Base-by-base conservation (phyloP, 83 land plant genomes). In the Isoetes engelmannii region DNA sequence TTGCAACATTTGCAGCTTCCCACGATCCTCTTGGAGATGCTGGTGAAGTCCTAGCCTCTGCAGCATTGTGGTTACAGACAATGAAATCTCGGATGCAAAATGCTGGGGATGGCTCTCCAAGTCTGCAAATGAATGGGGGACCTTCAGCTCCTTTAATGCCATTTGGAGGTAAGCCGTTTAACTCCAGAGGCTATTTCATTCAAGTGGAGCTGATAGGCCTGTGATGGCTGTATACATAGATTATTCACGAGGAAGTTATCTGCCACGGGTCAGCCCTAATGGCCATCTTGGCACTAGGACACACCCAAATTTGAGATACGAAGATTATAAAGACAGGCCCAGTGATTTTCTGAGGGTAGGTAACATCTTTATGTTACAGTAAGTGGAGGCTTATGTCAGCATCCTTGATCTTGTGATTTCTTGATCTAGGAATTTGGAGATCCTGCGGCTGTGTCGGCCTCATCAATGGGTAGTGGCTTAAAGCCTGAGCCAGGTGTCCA, bases 1-100 rank as follows among this genome's bases (percentile, higher is more conserved):
- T 74, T 18, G 65, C 81, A 5, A 71, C 69, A 15, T 79, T 79
- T 65, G 81, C 81, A 3, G 73, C 78, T 10, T 74, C 78, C 15
- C 61, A 76, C 28, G 81, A 79, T 45, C 81, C 81, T 1, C 44
- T 79, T 4, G 78, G 74, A 41, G 77, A 74, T 69, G 73, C 81
- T 0, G 77, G 74, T 45, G 81, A 79, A 58, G 74, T 77, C 61
- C 41, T 79, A 65, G 75, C 81, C 45, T 74, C 78, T 4, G 81
- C 81, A 42, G 81, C 78, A 10, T 44, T 79, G 8, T 79, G 81
- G 81, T 55, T 79, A 28, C 78, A 74, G 18, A 69, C 77, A 1
- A 69, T 79, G 77, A 79, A 79, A 59, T 61, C 69, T 41, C 48
- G 77, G 46, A 20, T 74, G 63, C 69, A 79, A 45, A 72, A 53